Conservation (phyloP, 257 asterid genomes). For the Handroanthus guayacan region DNA sequence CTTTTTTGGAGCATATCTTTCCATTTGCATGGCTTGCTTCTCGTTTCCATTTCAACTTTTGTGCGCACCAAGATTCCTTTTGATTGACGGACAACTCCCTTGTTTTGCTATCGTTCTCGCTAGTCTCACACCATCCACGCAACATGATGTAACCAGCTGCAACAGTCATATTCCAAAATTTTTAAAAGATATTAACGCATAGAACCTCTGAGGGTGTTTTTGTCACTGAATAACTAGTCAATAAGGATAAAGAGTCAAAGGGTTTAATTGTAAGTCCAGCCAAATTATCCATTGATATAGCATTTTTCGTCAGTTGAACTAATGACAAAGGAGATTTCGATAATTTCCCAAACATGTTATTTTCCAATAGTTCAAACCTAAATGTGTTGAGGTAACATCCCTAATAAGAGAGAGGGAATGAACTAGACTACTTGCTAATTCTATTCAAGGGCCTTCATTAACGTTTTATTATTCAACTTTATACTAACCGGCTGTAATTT, state of each 20-base stretch:
- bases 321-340: too few relatives aligned
- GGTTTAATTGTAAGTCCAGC: too few relatives aligned
- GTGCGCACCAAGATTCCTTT: constrained; percentile 57
- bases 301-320: too few relatives aligned
- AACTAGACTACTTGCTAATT: neutral
- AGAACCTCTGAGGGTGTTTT: too few relatives aligned
- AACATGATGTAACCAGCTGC: constrained; percentile 83
- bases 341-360: too few relatives aligned
- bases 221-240: too few relatives aligned
- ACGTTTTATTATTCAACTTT: neutral
- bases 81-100: constrained; percentile 37
- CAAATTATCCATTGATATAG: too few relatives aligned
- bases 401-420: neutral
- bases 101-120: constrained; percentile 41
- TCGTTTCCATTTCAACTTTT: constrained; percentile 53
- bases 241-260: too few relatives aligned
- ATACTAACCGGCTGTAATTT: too few relatives aligned
- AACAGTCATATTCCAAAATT: neutral
- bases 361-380: too few relatives aligned
- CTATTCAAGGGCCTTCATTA: neutral
- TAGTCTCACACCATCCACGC: constrained; percentile 89
- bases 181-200: too few relatives aligned
- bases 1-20: constrained; percentile 56
- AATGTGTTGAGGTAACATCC: neutral
- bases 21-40: constrained; percentile 51